Evolutionary conservation across 2,329 filamentous ascomycete genomes (phyloP).

Genomic region (Blumeria hordei): DNA sequence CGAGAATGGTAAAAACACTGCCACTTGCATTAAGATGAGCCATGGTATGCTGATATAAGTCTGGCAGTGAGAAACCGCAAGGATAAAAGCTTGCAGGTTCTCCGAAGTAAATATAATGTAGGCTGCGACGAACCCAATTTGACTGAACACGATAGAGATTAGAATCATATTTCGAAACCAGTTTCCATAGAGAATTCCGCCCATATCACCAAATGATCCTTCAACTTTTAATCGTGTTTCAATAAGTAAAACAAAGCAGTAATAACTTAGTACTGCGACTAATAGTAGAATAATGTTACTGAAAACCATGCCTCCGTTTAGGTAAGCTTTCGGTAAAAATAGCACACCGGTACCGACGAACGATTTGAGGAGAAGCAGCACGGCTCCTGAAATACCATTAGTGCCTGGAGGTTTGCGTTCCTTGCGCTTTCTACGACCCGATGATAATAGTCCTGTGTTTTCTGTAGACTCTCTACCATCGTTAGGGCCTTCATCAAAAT

Average conservation of each 20-base stretch:
- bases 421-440: conserved; percentile 53
- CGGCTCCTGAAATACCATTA: conserved; percentile 55
- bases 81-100: conserved; percentile 83
- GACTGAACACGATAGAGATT: conserved; percentile 76
- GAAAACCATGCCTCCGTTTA: conserved; percentile 95
- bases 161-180: conserved; percentile 79
- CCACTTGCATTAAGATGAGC: conserved; percentile 83
- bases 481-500: conserved; percentile 18
- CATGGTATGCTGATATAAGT: conserved; percentile 67
- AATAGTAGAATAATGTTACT: conserved; percentile 74
- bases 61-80: conserved; percentile 72
- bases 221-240: conserved; percentile 64
- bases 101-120: conserved; percentile 95
- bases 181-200: conserved; percentile 70
- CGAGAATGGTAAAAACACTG: conserved; percentile 85
- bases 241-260: conserved; percentile 88
- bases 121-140: conserved; percentile 81
- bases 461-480: conserved; percentile 64
- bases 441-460: conserved; percentile 59
- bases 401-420: conserved; percentile 48
- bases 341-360: conserved; percentile 93
- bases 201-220: conserved; percentile 95
- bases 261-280: conserved; percentile 75
- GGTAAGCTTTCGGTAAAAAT: conserved; percentile 75
- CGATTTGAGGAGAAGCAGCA: conserved; percentile 75